Conservation (phyloP, 2,329 filamentous ascomycete genomes). For the Pseudogymnoascus sp. region DNA sequence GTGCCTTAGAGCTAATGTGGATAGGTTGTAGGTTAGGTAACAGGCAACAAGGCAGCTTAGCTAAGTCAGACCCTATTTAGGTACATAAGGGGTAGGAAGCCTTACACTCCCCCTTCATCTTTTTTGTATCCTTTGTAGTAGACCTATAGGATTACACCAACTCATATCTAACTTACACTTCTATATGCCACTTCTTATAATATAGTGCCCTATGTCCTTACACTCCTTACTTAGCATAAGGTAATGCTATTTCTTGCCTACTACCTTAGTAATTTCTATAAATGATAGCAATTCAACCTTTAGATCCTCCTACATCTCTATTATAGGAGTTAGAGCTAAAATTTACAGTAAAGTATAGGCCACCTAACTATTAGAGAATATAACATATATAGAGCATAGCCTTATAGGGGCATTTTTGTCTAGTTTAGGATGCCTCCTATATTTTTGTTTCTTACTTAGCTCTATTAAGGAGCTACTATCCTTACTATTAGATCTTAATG, state of each 20-base stretch:
- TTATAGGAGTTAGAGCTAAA: slow-evolving; percentile 16
- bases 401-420: slow-evolving; percentile 73
- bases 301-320: slow-evolving; percentile 64
- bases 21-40: too few relatives aligned
- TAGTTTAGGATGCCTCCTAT: slow-evolving; percentile 68
- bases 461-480: slow-evolving; percentile 34
- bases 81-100: too few relatives aligned
- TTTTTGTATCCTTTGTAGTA: too few relatives aligned
- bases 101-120: too few relatives aligned
- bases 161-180: too few relatives aligned
- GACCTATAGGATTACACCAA: too few relatives aligned
- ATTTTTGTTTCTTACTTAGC: slow-evolving; percentile 57
- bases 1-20: too few relatives aligned
- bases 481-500: slow-evolving; percentile 33
- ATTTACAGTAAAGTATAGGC: not conserved
- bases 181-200: too few relatives aligned
- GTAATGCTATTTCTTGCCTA: slow-evolving; percentile 69
- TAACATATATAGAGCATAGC: slow-evolving; percentile 72
- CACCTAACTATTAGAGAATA: slow-evolving; percentile 73
- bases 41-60: too few relatives aligned
- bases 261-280: slow-evolving; percentile 69
- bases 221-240: slow-evolving; percentile 52
- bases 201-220: too few relatives aligned
- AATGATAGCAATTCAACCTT: slow-evolving; percentile 66
- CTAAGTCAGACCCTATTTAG: too few relatives aligned